Evolutionary conservation across 768 basidiomycete genomes (phyloP).

Genomic region (Auricularia sp.): DNA sequence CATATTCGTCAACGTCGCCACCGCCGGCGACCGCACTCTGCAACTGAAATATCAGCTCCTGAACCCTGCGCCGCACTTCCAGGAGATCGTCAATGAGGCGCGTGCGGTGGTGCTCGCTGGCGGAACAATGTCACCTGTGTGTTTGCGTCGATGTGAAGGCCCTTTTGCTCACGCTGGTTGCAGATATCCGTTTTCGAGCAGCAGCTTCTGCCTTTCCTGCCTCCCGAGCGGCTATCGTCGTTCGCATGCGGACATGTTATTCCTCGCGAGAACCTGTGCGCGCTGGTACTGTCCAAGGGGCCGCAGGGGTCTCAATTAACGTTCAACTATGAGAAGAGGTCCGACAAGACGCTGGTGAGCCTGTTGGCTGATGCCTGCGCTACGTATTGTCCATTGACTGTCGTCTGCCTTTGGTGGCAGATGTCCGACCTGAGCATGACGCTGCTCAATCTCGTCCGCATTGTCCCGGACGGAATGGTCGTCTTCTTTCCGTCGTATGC

Average conservation of each 20-base stretch:
- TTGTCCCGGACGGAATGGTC: slow-evolving; percentile 82
- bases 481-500: slow-evolving; percentile 91
- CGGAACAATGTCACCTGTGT: slow-evolving; percentile 96
- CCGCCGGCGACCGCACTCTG: slow-evolving; percentile 28
- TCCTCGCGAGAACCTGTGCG: slow-evolving; percentile 64
- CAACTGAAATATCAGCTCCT: slow-evolving; percentile 85
- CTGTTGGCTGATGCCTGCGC: neutral
- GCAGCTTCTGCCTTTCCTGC: slow-evolving; percentile 67
- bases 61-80: slow-evolving; percentile 81
- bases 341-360: slow-evolving; percentile 53
- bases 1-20: slow-evolving; percentile 23
- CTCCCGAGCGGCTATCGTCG: slow-evolving; percentile 50
- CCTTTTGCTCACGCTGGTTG: neutral
- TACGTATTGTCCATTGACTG: slow-evolving; percentile 8
- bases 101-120: slow-evolving; percentile 86
- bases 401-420: slow-evolving; percentile 26
- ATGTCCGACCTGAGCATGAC: slow-evolving; percentile 75
- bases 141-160: slow-evolving; percentile 7
- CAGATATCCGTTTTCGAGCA: slow-evolving; percentile 80
- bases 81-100: slow-evolving; percentile 71
- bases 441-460: slow-evolving; percentile 63
- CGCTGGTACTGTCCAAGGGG: slow-evolving; percentile 63
- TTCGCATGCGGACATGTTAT: slow-evolving; percentile 94
- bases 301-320: slow-evolving; percentile 64
- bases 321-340: slow-evolving; percentile 72